Percentiles rank a stretch among this genome's conserved stretches.
phyloP scores from a whole-genome alignment of 179 eudicot genomes.

The Nepenthes alata region DNA sequence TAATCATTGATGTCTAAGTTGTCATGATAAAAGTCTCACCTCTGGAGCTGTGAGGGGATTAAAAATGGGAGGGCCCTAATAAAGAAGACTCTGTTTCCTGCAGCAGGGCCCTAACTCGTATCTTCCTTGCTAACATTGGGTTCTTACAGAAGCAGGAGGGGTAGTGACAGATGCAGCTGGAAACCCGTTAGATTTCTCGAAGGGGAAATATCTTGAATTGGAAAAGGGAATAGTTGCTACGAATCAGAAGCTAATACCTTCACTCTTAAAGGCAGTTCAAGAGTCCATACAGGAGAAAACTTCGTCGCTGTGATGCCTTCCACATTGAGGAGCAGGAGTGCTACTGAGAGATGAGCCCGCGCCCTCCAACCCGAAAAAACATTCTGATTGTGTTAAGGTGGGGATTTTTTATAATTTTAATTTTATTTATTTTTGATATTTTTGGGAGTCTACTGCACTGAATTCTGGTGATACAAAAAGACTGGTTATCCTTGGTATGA shows the following conservation, averaged over 20 bases:
- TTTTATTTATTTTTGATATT: too few relatives aligned
- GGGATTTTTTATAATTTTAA: neutral
- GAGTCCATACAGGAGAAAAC: slow-evolving; percentile 65
- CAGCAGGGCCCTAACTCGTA: neutral
- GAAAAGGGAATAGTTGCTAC: slow-evolving; percentile 82
- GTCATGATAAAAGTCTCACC: too few relatives aligned
- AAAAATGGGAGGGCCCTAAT: too few relatives aligned
- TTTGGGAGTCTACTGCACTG: too few relatives aligned
- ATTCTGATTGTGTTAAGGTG: neutral
- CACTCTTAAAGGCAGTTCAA: slow-evolving; percentile 73
- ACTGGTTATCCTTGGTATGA: too few relatives aligned
- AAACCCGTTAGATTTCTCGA: slow-evolving; percentile 84
- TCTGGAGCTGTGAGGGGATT: too few relatives aligned
- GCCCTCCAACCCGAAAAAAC: neutral
- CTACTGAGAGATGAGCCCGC: neutral
- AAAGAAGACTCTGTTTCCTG: neutral
- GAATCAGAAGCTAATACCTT: slow-evolving; percentile 77
- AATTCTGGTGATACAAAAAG: too few relatives aligned
- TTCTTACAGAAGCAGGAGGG: slow-evolving; percentile 89
- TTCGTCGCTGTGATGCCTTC: slow-evolving; percentile 33
- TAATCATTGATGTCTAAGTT: too few relatives aligned
- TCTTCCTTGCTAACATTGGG: neutral
- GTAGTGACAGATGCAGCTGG: slow-evolving; percentile 83
- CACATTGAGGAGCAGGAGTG: neutral
- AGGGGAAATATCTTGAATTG: slow-evolving; percentile 75